Evolutionary conservation across 768 basidiomycete genomes (phyloP), one percentile per base, ranked within the genome.

Genomic region (Russula compacta): DNA sequence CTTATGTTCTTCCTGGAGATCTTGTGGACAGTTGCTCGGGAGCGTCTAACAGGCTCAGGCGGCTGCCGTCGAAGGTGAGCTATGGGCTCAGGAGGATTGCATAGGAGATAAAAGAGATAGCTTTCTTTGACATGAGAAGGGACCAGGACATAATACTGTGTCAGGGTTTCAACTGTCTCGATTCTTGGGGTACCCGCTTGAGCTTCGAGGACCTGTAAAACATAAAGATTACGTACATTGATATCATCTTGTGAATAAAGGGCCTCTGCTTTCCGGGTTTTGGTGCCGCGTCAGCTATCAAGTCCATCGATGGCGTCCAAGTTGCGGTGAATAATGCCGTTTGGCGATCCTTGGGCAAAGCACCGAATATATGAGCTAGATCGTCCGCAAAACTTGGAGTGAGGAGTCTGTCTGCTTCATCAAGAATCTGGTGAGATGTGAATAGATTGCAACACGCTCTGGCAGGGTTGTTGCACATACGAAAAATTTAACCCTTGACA

Each of bases 281-380:
- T 2, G 94, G 92, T 7, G 84, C 74, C 19, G 86, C 84, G 40
- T 80, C 77, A 6, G 86, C 87, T 21, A 98, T 70, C 8, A 80
- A 77, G 68, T 95, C 89, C 59, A 99, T 91, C 0, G 92, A 83
- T 6, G 86, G 81, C 5, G 93, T 95, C 63, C 95, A 76, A 1
- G 97, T 99, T 0, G 97, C 97, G 0, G 97, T 99, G 74, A 98
- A 98, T 44, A 99, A 80, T 67, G 93, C 91, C 0, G 95, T 98
- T 71, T 98, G 95, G n/a, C 97, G 81, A 36, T 92, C 83, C 56
- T 81, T 80, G 1, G 97, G 92, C 15, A 98, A 77, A 39, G 80
- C 75, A 39, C 76, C 74, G 71, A 98, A 95, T 21, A 98, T 71
- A 69, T 86, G 81, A 1, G 82, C 78, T 47, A 99, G 74, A 54